Conservation (phyloP, 78 protist species). For the Pigoraptor vietnamica region DNA sequence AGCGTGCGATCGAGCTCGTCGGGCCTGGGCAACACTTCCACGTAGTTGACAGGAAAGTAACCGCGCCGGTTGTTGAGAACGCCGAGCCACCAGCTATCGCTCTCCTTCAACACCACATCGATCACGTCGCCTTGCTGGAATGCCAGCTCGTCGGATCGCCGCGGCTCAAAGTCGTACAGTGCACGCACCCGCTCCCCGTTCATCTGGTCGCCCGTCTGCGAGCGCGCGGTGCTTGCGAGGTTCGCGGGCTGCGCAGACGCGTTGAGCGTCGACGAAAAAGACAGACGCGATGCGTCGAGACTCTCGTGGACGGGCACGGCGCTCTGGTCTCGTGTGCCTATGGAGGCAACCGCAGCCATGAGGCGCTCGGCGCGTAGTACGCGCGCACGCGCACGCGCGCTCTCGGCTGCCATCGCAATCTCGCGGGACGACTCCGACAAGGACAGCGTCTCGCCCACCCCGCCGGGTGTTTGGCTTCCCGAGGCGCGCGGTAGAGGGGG, state of each 20-base stretch:
- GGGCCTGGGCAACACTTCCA: neutral
- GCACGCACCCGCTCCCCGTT: constrained; percentile 7
- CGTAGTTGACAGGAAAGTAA: neutral
- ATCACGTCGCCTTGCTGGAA: constrained; percentile 17
- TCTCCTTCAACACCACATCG: neutral
- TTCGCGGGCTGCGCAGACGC: too few species aligned
- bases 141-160: constrained; percentile 15
- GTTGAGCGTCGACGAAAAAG: too few species aligned
- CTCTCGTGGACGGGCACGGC: too few species aligned
- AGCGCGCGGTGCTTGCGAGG: too few species aligned
- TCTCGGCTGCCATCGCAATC: neutral
- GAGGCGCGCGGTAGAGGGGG: neutral
- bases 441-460: neutral
- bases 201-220: too few species aligned
- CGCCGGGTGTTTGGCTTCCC: too few species aligned
- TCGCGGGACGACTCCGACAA: neutral
- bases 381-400: neutral
- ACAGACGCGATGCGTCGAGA: too few species aligned
- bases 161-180: constrained; percentile 19
- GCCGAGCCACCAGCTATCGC: constrained; percentile 37
- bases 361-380: neutral
- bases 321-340: neutral
- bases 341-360: neutral
- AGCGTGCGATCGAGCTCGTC: neutral
- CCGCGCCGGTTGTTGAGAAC: neutral